Base-by-base conservation (phyloP, 192 early-diverging fungal species). In the Gaertneriomyces sp. region DNA sequence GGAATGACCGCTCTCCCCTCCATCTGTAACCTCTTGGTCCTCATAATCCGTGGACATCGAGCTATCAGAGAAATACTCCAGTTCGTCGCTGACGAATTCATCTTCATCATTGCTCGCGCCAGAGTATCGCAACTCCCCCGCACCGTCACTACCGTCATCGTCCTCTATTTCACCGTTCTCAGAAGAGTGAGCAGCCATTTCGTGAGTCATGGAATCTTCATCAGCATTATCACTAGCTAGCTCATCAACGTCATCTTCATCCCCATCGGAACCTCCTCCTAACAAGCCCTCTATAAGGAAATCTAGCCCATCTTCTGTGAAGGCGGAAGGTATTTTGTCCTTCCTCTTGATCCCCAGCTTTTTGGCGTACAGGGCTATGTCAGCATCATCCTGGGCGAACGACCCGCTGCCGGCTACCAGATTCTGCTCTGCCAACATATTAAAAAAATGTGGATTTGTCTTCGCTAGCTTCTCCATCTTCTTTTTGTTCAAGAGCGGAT, bases 291-390 rank as follows among this genome's bases (percentile, higher is more conserved):
- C 19, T 41, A 75, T 49, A 39, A 52, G 10, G 44, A 38, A 74
- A 46, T 70, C 76, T 52, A 77, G 47, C 33, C 74, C 74, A 50
- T 75, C 74, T 50, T 67, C 62, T 39, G 59, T 68, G 42, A 75
- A 75, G 11, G 58, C 50, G 4, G 53, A 54, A 9, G 70, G 61
- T n/a, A 71, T 61, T 33, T 71, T 60, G 16, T 65, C 69, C 20
- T 61, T 59, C 7, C 60, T 42, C 61, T 78, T 78, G 14, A 78
- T 58, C 41, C 58, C 51, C 43, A 78, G 61, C 51, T 60, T 59
- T 45, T 69, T 72, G 19, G 74, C 58, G 39, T 73, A 77, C 25
- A 45, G 61, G 42, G 7, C 45, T 49, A 78, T 78, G 7, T 72
- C 61, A 6, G 6, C 19, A 10, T 76, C 74, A 50, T 79, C 77